Base-by-base conservation (phyloP, 2,329 filamentous ascomycete species). In the Periconia sp. region DNA sequence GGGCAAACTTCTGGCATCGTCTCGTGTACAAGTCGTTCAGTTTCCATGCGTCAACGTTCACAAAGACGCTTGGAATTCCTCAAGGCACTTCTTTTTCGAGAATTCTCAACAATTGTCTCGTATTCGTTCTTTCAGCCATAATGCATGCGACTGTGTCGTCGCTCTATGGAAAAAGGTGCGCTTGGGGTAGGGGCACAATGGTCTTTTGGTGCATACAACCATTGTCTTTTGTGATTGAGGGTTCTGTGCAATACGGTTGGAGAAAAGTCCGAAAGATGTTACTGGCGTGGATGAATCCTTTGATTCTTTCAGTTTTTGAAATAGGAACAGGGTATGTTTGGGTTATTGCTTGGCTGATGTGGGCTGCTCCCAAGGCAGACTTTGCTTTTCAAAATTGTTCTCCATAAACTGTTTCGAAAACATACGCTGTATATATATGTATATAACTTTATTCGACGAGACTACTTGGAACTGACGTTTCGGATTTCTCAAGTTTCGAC, bases 1-100 rank as follows among this genome's bases (percentile, higher is more conserved):
- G 53, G 48, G n/a, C 43, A 2, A 35, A 41, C 30, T 55, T 51
- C 20, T 55, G 53, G 53, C 53, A 55, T 23, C n/a, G 45, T n/a
- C 18, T 47, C 6, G 37, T 55, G 7, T 55, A 55, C 31, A 44
- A 45, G 33, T 55, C 53, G 20, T 55, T 50, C 19, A 52, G 42
- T 20, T 47, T 30, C 11, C 53, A 52, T 19, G 49, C 53, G 19
- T 30, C 49, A n/a, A 31, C 45, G 17, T 40, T 55, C 11, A 47
- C 45, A 7, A 47, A 14, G 5, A 15, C 40, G 2, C 30, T 55
- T 5, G 41, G 53, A 18, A 51, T 55, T 41, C 37, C 35, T 23
- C 45, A 42, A 30, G 35, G 45, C 9, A 55, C 53, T 13, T n/a
- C 23, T 7, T 33, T 46, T 18, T 41, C 45, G 7, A 31, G 53